Evolutionary conservation across 768 basidiomycete species (phyloP).

Genomic region (Leccinum pellstonianum): DNA sequence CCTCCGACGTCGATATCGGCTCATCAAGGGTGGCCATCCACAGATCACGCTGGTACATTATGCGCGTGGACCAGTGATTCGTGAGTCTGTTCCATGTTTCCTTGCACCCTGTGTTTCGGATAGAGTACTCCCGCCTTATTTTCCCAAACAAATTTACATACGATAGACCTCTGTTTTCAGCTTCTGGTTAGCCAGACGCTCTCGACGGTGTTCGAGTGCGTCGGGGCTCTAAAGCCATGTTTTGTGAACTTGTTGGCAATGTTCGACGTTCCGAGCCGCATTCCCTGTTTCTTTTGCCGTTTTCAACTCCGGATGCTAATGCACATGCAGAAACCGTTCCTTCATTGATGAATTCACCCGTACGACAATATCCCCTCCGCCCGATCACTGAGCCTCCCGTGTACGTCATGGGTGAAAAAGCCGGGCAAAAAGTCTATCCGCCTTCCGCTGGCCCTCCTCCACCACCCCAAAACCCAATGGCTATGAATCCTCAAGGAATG

Average conservation of each 20-base stretch:
- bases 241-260: neutral
- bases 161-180: neutral
- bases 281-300: neutral
- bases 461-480: slow-evolving; percentile 28
- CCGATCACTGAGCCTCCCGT: slow-evolving; percentile 63
- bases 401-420: slow-evolving; percentile 70
- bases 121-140: slow-evolving; percentile 10
- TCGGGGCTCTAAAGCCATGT: neutral
- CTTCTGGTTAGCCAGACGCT: neutral
- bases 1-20: slow-evolving; percentile 66
- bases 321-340: slow-evolving; percentile 55
- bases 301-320: slow-evolving; percentile 14
- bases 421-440: slow-evolving; percentile 62
- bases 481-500: slow-evolving; percentile 27
- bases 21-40: slow-evolving; percentile 70
- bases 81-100: slow-evolving; percentile 43
- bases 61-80: slow-evolving; percentile 56
- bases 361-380: slow-evolving; percentile 71
- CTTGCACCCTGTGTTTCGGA: slow-evolving; percentile 21
- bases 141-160: neutral
- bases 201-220: neutral
- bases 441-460: slow-evolving; percentile 35
- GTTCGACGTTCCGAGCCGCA: neutral
- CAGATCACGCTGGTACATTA: slow-evolving; percentile 79
- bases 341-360: slow-evolving; percentile 54